Base-by-base conservation (phyloP, 2,329 filamentous ascomycete genomes). In the Pseudogymnoascus sp. region DNA sequence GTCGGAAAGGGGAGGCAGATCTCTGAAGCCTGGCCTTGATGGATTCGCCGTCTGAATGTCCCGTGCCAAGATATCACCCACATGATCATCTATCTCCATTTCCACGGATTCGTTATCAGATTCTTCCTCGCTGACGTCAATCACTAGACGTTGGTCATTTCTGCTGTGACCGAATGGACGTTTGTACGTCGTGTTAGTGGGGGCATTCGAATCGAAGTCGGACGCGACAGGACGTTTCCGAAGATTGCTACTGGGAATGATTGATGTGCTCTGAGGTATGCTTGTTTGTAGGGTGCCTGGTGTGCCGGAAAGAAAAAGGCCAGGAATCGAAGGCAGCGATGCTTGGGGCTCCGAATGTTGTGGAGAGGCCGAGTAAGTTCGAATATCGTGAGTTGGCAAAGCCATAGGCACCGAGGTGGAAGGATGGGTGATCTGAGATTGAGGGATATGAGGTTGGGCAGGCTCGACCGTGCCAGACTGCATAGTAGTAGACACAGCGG, bases 101-200 rank as follows among this genome's bases (percentile, higher is more conserved):
- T 85, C 85, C 54, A 85, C 79, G 65, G 86, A 83, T 61, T 84
- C 83, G 58, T 84, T 81, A 37, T 81, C 79, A 6, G 77, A 79
- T 22, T 78, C 82, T 28, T 71, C 84, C 28, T 96, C 92, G 70
- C 90, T 96, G 38, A 95, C 87, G 65, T 95, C 84, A 66, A 96
- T 96, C 38, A 96, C 82, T 59, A 96, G 81, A 2, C 81, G 81
- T 58, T 85, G 79, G 22, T 86, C 79, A 59, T 81, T 76, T 22
- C 79, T 77, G 54, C 77, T 78, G 47, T 86, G 82, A 11, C 81
- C 82, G 67, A 87, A 86, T 3, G 84, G 81, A 57, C 86, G 83
- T 67, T 89, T 73, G 62, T 65, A 67, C 7, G 66, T 62, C 2
- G 60, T 35, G 28, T 60, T 59, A 1, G 73, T 68, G 12, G 74